These are phyloP conservation scores for Fraxinus pennsylvanica DNA, from an alignment of 257 asterid genomes.

Conservation along the genomic window DNA sequence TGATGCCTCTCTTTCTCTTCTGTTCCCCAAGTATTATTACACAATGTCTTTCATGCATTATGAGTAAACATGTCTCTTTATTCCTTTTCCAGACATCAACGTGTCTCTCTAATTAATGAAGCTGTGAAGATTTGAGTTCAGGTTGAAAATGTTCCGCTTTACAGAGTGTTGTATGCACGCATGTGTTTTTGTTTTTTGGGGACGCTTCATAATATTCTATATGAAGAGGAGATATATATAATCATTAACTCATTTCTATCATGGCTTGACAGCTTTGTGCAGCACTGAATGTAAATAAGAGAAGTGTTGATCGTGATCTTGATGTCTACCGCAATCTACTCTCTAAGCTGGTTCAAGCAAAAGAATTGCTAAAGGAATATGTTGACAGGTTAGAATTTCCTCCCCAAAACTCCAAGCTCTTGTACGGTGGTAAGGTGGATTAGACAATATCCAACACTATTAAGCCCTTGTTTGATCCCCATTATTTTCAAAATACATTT, in stretches of 20 bases:
- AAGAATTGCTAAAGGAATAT: constrained; percentile 86
- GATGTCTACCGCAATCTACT: constrained; percentile 92
- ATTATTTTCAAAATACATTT: too few species aligned
- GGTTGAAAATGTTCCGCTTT: neutral
- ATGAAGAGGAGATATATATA: neutral
- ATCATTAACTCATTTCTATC: constrained; percentile 24
- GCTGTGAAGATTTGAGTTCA: neutral
- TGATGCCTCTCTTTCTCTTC: neutral
- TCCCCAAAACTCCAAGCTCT: neutral
- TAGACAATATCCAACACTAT: neutral
- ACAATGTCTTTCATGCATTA: neutral
- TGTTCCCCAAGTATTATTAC: neutral
- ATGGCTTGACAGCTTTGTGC: constrained; percentile 72
- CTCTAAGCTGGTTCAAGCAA: constrained; percentile 96
- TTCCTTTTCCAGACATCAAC: neutral
- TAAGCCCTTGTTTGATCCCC: neutral
- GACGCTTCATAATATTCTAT: neutral
- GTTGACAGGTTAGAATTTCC: constrained; percentile 68
- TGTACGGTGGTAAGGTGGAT: neutral
- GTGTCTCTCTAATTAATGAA: neutral
- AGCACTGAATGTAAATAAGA: constrained; percentile 82
- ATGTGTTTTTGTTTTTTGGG: neutral
- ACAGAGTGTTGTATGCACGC: neutral
- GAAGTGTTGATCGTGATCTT: constrained; percentile 92
- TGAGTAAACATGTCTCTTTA: neutral